Evolutionary conservation across 2,329 filamentous ascomycete genomes (phyloP).

Genomic region (Venturia effusa): DNA sequence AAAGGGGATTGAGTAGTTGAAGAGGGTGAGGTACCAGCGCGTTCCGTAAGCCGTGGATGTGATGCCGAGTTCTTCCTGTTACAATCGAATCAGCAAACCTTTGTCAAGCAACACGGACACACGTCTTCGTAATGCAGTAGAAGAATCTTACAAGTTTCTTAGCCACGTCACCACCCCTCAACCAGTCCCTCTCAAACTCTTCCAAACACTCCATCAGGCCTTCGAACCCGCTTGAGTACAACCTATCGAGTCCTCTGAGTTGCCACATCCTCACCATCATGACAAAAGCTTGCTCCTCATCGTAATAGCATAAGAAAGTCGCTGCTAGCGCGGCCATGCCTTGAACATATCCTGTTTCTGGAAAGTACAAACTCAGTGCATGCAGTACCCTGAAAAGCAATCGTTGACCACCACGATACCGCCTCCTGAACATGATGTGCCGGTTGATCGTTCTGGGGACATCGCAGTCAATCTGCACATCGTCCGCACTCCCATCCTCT

Average conservation of each 20-base stretch:
- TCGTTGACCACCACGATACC: conserved; percentile 86
- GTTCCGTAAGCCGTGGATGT: conserved; percentile 90
- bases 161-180: conserved; percentile 66
- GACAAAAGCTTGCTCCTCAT: conserved; percentile 86
- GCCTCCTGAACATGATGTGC: conserved; percentile 91
- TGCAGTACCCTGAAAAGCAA: conserved; percentile 88
- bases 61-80: conserved; percentile 63
- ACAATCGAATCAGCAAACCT: not conserved
- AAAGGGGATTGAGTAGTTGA: conserved; percentile 95
- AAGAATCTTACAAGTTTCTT: conserved; percentile 55
- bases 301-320: conserved; percentile 90
- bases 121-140: not conserved
- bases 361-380: conserved; percentile 81
- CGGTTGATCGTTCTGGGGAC: conserved; percentile 89
- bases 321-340: conserved; percentile 93
- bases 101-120: not conserved
- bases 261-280: conserved; percentile 96
- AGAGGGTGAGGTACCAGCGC: conserved; percentile 92
- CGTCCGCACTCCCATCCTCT: conserved; percentile 67
- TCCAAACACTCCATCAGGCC: conserved; percentile 77
- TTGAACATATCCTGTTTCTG: conserved; percentile 88
- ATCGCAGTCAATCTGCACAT: conserved; percentile 94
- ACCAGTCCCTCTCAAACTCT: conserved; percentile 79
- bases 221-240: conserved; percentile 76
- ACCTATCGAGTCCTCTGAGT: conserved; percentile 69